Base-by-base conservation (phyloP, 768 basidiomycete species). In the Astraeus odoratus region DNA sequence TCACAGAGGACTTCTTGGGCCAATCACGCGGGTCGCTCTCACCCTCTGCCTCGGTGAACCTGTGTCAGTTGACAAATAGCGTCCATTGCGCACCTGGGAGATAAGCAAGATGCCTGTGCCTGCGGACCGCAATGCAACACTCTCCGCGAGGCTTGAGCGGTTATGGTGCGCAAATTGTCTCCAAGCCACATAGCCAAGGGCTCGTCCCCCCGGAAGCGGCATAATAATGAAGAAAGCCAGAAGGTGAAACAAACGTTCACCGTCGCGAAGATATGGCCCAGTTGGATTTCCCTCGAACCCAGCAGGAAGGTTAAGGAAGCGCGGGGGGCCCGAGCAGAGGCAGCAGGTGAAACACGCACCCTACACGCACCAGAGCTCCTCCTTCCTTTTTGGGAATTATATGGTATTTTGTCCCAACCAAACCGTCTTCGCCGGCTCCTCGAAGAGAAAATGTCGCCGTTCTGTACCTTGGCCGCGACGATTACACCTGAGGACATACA, bases 401-500 rank as follows among this genome's bases (percentile, higher is more conserved):
- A 20, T 34, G 15, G 13, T 24, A 15, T 6, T 37, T 40, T 43
- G 46, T 45, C 43, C 49, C n/a, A n/a, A 31, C 50, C 47, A 42
- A 25, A 47, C 43, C 24, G 20, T 42, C 42, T 34, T 33, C 52
- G 51, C 52, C 50, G 54, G 52, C 44, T 44, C 23, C 46, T 20
- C 24, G 19, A 47, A 50, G n/a, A 39, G 42, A 38, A 43, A 43
- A 56, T 63, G 63, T 42, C 65, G 13, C 56, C 52, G 27, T 61
- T 59, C 31, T 52, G 58, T 46, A 52, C 48, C n/a, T 52, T 65
- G 10, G 64, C 64, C 22, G 45, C 57, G 42, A 39, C 53, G 16
- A 42, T 65, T 8, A 57, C 63, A 8, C 56, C 47, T 6, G 66
- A 70, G 19, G 74, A 79, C 51, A 65, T 78, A 16, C 53, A 63